phyloP scores from a whole-genome alignment of 1,284 basidiomycete species.

The Singerocomus inundabilis region DNA sequence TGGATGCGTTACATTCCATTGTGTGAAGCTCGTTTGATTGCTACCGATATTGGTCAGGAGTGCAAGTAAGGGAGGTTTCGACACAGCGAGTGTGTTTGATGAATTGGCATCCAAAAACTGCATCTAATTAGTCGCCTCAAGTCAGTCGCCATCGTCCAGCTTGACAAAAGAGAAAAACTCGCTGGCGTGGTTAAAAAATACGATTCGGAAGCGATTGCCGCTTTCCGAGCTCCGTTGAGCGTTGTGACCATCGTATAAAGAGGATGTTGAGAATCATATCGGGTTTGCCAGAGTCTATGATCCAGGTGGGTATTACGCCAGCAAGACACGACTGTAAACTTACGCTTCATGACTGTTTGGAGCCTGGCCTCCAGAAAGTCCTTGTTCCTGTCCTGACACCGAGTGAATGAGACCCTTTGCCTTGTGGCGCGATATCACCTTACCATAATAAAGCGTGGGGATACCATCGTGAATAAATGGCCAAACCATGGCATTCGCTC shows the following conservation, averaged over 20 bases:
- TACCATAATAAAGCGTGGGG: slow-evolving; percentile 70
- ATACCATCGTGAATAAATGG: slow-evolving; percentile 58
- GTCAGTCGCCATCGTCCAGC: too few relatives aligned
- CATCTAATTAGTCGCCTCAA: slow-evolving; percentile 35
- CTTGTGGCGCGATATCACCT: background rate
- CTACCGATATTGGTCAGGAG: slow-evolving; percentile 66
- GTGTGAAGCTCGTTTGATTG: slow-evolving; percentile 28
- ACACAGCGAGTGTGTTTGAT: slow-evolving; percentile 51
- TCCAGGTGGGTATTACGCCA: slow-evolving; percentile 1
- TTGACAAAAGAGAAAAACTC: slow-evolving; percentile 16
- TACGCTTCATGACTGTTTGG: slow-evolving; percentile 64
- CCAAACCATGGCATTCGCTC: slow-evolving; percentile 50
- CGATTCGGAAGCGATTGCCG: slow-evolving; percentile 44
- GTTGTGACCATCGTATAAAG: slow-evolving; percentile 52
- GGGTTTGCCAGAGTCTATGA: slow-evolving; percentile 57
- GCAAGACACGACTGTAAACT: background rate
- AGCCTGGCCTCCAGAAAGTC: slow-evolving; percentile 51
- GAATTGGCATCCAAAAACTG: slow-evolving; percentile 44
- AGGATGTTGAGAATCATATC: slow-evolving; percentile 47
- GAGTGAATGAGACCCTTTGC: background rate
- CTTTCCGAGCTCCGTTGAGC: slow-evolving; percentile 62
- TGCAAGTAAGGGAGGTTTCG: slow-evolving; percentile 65
- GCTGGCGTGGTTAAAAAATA: slow-evolving; percentile 56
- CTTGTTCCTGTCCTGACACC: slow-evolving; percentile 54
- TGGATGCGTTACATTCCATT: slow-evolving; percentile 48